A percentile compares a stretch with the other conserved stretches of the same genome.
These are phyloP conservation scores for Kodamaea suecica DNA, from an alignment of 1,139 yeast genomes.

Conservation along the genomic window DNA sequence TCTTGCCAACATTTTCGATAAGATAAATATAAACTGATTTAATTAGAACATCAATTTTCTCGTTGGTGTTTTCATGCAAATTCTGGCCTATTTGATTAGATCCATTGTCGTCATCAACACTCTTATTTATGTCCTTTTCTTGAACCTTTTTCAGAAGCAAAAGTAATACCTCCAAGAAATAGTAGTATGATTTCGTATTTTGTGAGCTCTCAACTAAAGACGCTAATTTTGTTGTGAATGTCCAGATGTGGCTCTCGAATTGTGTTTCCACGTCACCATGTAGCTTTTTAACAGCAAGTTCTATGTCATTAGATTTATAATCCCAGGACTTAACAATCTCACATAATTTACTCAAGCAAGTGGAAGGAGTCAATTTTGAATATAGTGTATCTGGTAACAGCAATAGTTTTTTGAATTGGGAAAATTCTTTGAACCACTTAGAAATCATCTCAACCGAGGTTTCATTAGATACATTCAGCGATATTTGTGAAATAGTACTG, in stretches of 20 bases:
- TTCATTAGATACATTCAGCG: conserved; percentile 9
- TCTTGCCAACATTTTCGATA: conserved; percentile 11
- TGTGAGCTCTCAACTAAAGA: conserved; percentile 1
- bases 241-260: conserved; percentile 15
- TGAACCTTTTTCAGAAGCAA: conserved; percentile 10
- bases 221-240: conserved; percentile 2
- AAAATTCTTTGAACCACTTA: conserved; percentile 25
- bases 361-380: conserved; percentile 10
- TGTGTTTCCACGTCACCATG: conserved; percentile 7
- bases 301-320: conserved; percentile 13
- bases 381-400: conserved; percentile 8
- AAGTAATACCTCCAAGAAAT: conserved; percentile 13
- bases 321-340: conserved; percentile 4
- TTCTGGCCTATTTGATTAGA: not conserved
- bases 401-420: conserved; percentile 12
- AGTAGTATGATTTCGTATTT: conserved; percentile 12
- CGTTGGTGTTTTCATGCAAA: conserved; percentile 3
- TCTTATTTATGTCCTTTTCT: not conserved
- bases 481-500: conserved; percentile 6
- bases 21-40: conserved; percentile 10
- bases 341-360: conserved; percentile 14
- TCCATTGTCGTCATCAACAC: too few species aligned
- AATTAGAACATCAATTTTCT: conserved; percentile 4
- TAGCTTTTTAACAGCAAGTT: conserved; percentile 13
- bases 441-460: conserved; percentile 16